Base-by-base conservation (phyloP, 495 filamentous ascomycete species). In the Podospora conica region DNA sequence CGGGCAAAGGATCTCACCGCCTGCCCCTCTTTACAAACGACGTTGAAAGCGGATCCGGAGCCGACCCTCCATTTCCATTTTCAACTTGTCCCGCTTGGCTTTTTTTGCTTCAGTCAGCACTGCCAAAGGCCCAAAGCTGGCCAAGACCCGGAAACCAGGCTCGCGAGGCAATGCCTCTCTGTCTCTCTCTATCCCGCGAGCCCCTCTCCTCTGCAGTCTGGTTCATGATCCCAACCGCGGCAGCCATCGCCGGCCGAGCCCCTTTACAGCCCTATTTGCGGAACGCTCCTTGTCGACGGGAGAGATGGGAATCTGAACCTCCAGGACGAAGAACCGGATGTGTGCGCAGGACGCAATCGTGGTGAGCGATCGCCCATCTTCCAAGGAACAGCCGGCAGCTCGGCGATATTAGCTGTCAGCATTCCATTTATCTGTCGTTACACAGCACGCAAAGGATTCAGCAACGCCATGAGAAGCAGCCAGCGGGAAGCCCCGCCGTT, bases 331-430 rank as follows among this genome's bases (percentile, higher is more conserved):
- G 40, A 48, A 7, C 40, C 6, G 40, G 40, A n/a, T 48, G 15
- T 48, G 5, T n/a, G n/a, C n/a, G n/a, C n/a, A n/a, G n/a, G n/a
- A n/a, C 40, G 40, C 40, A 48, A 48, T 48, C 40, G 40, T 48
- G 40, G 40, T 48, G 18, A 48, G 40, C 40, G 55, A 57, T 57
- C 21, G 58, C 58, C 58, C 20, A 27, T 24, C 55, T 60, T 60
- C 23, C 24, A 60, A 11, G 58, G 28, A 29, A 64, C 63, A 64
- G 63, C 63, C 63, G 63, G 21, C 63, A 64, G 40, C 28, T n/a
- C 54, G 53, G 33, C 53, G 25, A 64, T 58, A 64, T 27, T 64
- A 55, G 40, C 20, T 55, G 55, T 64, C 63, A 64, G 63, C 63
- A 53, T 64, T 40, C 28, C 20, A 58, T 58, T 23, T 64, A 64